Evolutionary conservation across 106 monocot genomes (phyloP), one percentile per base, ranked within the genome.

Genomic region (Alisma plantagoaquatica): DNA sequence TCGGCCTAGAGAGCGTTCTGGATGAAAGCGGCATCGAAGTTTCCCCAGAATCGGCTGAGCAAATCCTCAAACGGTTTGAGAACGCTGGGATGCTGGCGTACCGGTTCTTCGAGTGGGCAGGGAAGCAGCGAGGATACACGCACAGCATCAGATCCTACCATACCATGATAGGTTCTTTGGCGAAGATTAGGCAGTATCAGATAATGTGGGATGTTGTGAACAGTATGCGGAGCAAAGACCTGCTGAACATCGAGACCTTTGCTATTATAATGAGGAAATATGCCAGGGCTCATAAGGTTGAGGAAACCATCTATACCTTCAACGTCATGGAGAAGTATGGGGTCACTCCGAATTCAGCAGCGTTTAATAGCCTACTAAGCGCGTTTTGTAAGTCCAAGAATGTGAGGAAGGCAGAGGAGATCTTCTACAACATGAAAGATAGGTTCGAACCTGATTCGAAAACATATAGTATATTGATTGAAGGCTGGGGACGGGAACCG

Each of bases 371-470:
- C 43, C 54, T 98, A n/a, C 76, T 98, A 12, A 58, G 85, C 19
- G 98, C 85, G 0, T 31, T 98, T 17, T 89, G 84, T 71, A 98
- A 98, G 62, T 75, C 98, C 3, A 98, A 79, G 76, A 89, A 98
- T 51, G 75, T 86, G 25, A 68, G 98, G 59, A 85, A 82, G 41
- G 98, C 98, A 9, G 89, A 98, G 35, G 76, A 89, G 61, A 32
- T 98, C 48, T 98, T 98, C 19, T 73, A 90, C 29, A 41, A 77
- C 66, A 79, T 82, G 98, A 59, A 44, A 8, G 53, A 69, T 26
- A 72, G 42, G 49, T 98, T 85, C 21, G 41, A 24, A 4, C 85
- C 90, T 0, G 98, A 89, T 50, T 73, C 79, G 1, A 90, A 90
- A 59, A 90, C 79, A 7, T 98, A 71, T 43, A 90, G 89, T 32